These are phyloP conservation scores for Trichoderma koningiopsis DNA, from an alignment of 2,329 filamentous ascomycete genomes.

Conservation along the genomic window DNA sequence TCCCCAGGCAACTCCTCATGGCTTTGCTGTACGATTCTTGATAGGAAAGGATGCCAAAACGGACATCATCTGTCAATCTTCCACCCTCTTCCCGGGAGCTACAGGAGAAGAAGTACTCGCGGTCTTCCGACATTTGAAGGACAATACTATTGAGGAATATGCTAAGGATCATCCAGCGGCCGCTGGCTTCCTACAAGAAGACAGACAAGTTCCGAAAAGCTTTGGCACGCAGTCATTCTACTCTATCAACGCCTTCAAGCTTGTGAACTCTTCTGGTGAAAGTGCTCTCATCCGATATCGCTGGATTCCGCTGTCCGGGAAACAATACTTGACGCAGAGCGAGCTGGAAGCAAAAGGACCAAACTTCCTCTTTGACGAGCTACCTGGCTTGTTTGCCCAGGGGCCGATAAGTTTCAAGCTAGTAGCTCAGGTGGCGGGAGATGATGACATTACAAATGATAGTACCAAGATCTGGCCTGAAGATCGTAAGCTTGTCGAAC, in stretches of 20 bases:
- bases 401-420: constrained; percentile 19
- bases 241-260: constrained; percentile 23
- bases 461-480: constrained; percentile 19
- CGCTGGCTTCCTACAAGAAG: not conserved
- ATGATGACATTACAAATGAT: constrained; percentile 3
- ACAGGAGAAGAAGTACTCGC: constrained; percentile 2
- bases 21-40: constrained; percentile 10
- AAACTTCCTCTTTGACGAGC: constrained; percentile 18
- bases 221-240: constrained; percentile 16
- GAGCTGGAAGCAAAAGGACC: constrained; percentile 7
- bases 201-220: not conserved
- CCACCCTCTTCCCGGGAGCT: not conserved
- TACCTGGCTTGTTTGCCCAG: not conserved
- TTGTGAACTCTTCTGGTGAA: constrained; percentile 3
- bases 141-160: constrained; percentile 6
- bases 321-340: not conserved
- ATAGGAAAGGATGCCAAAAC: constrained; percentile 10
- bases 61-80: constrained; percentile 18
- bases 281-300: constrained; percentile 14
- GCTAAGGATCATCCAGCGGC: constrained; percentile 5
- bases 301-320: constrained; percentile 13
- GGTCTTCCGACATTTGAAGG: not conserved
- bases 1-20: constrained; percentile 16
- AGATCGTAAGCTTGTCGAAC: constrained; percentile 14
- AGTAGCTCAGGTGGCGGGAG: constrained; percentile 13